Evolutionary conservation across 768 basidiomycete genomes (phyloP).

Genomic region (Jaapia argillacea): DNA sequence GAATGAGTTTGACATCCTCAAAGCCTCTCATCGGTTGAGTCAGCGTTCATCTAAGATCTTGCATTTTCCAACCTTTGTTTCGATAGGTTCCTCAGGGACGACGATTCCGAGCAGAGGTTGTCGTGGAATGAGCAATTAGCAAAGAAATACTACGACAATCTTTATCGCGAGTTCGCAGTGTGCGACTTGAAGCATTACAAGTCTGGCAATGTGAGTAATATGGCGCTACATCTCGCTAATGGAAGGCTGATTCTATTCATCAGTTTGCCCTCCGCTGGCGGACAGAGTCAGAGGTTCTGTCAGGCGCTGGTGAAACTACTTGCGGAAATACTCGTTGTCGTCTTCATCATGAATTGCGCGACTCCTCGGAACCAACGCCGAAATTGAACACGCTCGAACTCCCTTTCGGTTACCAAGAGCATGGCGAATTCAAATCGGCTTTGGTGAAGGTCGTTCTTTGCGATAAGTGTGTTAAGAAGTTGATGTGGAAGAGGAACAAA

Average conservation of each 20-base stretch:
- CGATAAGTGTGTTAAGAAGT: slow-evolving; percentile 64
- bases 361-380: slow-evolving; percentile 14
- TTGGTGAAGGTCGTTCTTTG: slow-evolving; percentile 91
- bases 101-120: slow-evolving; percentile 21
- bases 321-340: slow-evolving; percentile 86
- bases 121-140: slow-evolving; percentile 86
- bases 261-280: slow-evolving; percentile 92
- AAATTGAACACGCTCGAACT: slow-evolving; percentile 72
- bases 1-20: slow-evolving; percentile 71
- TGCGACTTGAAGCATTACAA: slow-evolving; percentile 97
- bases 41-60: background rate
- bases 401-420: slow-evolving; percentile 83
- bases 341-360: slow-evolving; percentile 36
- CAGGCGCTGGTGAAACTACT: slow-evolving; percentile 75
- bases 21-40: slow-evolving; percentile 55
- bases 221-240: no score
- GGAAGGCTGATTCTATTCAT: slow-evolving; percentile 1
- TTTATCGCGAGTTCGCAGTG: slow-evolving; percentile 88
- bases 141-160: slow-evolving; percentile 74
- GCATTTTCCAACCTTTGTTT: slow-evolving; percentile 1
- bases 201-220: slow-evolving; percentile 61
- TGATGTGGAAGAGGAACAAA: slow-evolving; percentile 76
- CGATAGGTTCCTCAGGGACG: slow-evolving; percentile 66
- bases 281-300: slow-evolving; percentile 83
- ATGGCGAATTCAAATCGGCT: slow-evolving; percentile 63